Evolutionary conservation across 257 asterid genomes (phyloP).

Genomic region (Datura wrightii): DNA sequence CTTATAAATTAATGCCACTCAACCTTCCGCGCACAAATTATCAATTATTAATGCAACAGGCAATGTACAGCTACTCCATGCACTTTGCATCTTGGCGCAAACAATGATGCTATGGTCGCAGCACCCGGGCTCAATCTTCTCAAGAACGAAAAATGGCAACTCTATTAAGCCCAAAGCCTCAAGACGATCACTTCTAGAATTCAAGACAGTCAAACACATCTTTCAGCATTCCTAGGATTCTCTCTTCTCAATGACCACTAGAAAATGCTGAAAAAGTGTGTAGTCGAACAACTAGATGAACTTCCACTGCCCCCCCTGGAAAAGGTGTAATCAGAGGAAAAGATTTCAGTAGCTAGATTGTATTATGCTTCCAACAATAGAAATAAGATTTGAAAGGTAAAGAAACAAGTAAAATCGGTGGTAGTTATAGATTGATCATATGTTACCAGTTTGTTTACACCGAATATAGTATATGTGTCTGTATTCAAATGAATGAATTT

Average conservation of each 20-base stretch:
- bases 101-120: conserved; percentile 11
- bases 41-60: conserved; percentile 33
- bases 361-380: background rate
- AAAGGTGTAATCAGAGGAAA: background rate
- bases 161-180: conserved; percentile 38
- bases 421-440: background rate
- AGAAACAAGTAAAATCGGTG: background rate
- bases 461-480: background rate
- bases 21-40: conserved; percentile 49
- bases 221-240: conserved; percentile 52
- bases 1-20: conserved; percentile 29
- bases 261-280: background rate
- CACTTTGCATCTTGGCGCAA: conserved; percentile 33
- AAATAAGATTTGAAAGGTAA: background rate
- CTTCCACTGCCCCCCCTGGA: conserved; percentile 18
- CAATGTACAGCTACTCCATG: conserved; percentile 27
- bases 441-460: background rate
- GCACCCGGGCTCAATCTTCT: conserved; percentile 38
- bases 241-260: conserved; percentile 27
- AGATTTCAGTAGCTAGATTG: background rate
- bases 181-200: conserved; percentile 33
- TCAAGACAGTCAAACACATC: conserved; percentile 43
- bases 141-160: conserved; percentile 36
- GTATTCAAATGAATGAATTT: background rate
- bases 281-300: background rate